A percentile compares a stretch with the other conserved stretches of the same genome.
These are phyloP conservation scores for Holtermannia corniformis DNA, from an alignment of 768 basidiomycete genomes.

Conservation along the genomic window DNA sequence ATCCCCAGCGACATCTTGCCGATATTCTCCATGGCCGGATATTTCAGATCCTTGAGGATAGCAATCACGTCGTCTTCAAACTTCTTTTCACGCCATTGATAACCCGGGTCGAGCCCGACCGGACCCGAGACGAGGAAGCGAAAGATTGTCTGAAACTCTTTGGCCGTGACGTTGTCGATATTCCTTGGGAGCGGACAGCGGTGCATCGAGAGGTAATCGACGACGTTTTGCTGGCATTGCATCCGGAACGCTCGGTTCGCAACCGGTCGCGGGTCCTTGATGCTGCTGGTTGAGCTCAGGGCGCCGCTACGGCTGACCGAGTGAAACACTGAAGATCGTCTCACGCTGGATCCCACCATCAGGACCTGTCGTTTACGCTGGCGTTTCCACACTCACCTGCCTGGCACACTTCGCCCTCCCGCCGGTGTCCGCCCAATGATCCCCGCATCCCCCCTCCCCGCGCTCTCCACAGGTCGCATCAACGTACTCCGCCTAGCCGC, in stretches of 20 bases:
- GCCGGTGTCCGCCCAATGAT: slow-evolving; percentile 62
- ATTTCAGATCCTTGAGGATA: slow-evolving; percentile 63
- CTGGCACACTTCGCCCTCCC: slow-evolving; percentile 42
- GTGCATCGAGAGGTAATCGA: slow-evolving; percentile 48
- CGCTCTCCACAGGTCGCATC: slow-evolving; percentile 51
- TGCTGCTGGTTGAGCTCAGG: slow-evolving; percentile 38
- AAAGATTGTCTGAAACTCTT: slow-evolving; percentile 77
- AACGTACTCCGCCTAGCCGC: slow-evolving; percentile 1
- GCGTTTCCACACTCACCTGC: slow-evolving; percentile 44
- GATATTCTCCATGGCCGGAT: slow-evolving; percentile 69
- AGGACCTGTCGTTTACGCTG: background rate
- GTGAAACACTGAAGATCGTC: slow-evolving; percentile 59
- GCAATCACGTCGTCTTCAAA: slow-evolving; percentile 76
- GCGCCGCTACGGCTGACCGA: slow-evolving; percentile 43
- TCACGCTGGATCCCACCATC: slow-evolving; percentile 49
- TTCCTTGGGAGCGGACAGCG: slow-evolving; percentile 26
- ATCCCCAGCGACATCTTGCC: slow-evolving; percentile 80
- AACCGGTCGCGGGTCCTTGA: slow-evolving; percentile 68
- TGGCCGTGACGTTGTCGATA: slow-evolving; percentile 46
- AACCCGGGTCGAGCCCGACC: slow-evolving; percentile 54
- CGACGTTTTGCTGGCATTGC: slow-evolving; percentile 64
- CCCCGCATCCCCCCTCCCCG: slow-evolving; percentile 51
- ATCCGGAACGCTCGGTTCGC: slow-evolving; percentile 63
- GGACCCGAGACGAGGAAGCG: slow-evolving; percentile 57
- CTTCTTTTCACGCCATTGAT: slow-evolving; percentile 46